phyloP scores from a whole-genome alignment of 345 rosid genomes.

The Sonneratia caseolaris region DNA sequence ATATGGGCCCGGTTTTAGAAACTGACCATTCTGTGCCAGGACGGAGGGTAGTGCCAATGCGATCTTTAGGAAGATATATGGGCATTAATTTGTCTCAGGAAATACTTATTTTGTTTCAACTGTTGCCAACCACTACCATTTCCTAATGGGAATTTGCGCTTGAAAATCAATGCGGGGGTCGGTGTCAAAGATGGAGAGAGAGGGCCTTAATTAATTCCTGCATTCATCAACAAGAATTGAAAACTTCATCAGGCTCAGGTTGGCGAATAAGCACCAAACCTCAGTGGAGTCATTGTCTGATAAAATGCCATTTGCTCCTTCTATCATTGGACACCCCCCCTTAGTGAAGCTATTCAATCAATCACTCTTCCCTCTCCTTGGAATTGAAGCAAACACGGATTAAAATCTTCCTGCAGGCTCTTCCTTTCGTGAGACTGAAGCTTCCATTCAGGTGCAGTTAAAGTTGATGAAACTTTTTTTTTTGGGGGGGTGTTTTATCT shows the following conservation, averaged over 20 bases:
- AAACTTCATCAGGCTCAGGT: neutral
- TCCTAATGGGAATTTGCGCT: neutral
- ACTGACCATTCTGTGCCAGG: too few species aligned
- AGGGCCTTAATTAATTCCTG: conserved; percentile 1
- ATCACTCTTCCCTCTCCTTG: neutral
- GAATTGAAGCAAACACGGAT: neutral
- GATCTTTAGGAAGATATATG: too few species aligned
- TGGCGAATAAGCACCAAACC: neutral
- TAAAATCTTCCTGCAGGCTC: neutral
- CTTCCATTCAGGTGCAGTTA: neutral
- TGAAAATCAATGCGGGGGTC: conserved; percentile 1
- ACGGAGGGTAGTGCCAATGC: too few species aligned
- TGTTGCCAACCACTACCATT: neutral
- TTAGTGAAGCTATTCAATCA: neutral
- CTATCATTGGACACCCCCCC: too few species aligned
- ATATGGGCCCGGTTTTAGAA: too few species aligned
- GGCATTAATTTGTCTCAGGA: neutral
- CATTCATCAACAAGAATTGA: neutral
- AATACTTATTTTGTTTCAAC: neutral
- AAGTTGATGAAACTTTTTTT: neutral
- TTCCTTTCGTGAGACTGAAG: neutral
- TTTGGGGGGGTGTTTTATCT: too few species aligned
- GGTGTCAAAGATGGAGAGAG: neutral
- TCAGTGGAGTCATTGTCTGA: neutral
- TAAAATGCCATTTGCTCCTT: too few species aligned